These are phyloP conservation scores for Cyberlindnera samutprakarnensis DNA, from an alignment of 805 yeast species.

Conservation along the genomic window DNA sequence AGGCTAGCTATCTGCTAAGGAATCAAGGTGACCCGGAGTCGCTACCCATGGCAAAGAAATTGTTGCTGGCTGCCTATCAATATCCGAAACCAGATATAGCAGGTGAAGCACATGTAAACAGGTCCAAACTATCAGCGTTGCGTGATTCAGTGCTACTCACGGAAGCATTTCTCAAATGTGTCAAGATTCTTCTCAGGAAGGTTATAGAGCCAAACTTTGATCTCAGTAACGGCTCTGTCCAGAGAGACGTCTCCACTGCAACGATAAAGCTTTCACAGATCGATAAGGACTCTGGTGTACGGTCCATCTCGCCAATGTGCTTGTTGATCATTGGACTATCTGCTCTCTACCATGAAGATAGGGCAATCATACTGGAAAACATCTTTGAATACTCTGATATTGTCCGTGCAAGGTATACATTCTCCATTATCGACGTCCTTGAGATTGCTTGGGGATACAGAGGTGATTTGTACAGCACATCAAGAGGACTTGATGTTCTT, in stretches of 20 bases:
- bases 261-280: slow-evolving; percentile 6
- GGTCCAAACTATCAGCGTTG: slow-evolving; percentile 5
- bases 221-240: slow-evolving; percentile 3
- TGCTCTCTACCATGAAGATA: slow-evolving; percentile 6
- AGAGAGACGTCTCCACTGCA: slow-evolving; percentile 7
- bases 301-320: slow-evolving; percentile 4
- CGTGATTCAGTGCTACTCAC: slow-evolving; percentile 13
- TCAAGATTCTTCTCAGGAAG: slow-evolving; percentile 15
- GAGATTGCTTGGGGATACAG: slow-evolving; percentile 15
- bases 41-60: slow-evolving; percentile 6
- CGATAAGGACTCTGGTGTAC: slow-evolving; percentile 6
- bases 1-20: slow-evolving; percentile 25
- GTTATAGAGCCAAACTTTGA: slow-evolving; percentile 4
- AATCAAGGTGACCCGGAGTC: slow-evolving; percentile 8
- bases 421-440: slow-evolving; percentile 10
- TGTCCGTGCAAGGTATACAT: slow-evolving; percentile 10
- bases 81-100: slow-evolving; percentile 13
- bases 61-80: slow-evolving; percentile 7
- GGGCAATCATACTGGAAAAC: slow-evolving; percentile 6
- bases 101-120: slow-evolving; percentile 4
- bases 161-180: slow-evolving; percentile 11
- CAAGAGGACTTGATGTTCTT: slow-evolving; percentile 12
- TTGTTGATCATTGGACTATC: slow-evolving; percentile 12
- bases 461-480: slow-evolving; percentile 1
- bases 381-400: slow-evolving; percentile 9